Conservation (phyloP, 345 rosid genomes). For the Brassica cretica region DNA sequence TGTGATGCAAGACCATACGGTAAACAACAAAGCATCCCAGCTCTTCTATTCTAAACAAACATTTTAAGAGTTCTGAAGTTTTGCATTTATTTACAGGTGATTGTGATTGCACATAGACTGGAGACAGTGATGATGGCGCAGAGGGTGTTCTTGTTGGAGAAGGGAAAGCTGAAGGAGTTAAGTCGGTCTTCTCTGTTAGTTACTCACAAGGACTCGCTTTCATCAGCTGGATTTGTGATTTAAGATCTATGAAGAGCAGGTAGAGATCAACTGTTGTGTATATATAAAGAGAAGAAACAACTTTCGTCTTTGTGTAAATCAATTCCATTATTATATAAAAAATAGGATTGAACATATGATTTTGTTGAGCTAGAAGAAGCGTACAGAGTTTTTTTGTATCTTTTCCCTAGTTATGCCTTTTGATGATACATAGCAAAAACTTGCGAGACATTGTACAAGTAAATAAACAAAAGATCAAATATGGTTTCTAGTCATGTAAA, state of each 20-base stretch:
- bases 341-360: slow-evolving; percentile 34
- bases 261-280: background rate
- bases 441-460: slow-evolving; percentile 32
- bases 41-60: slow-evolving; percentile 7
- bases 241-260: slow-evolving; percentile 9
- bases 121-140: slow-evolving; percentile 87
- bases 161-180: slow-evolving; percentile 74
- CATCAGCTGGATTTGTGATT: slow-evolving; percentile 49
- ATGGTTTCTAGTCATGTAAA: slow-evolving; percentile 22
- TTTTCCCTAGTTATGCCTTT: slow-evolving; percentile 28
- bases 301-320: slow-evolving; percentile 11
- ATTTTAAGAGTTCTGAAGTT: background rate
- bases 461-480: slow-evolving; percentile 18
- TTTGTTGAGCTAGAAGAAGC: slow-evolving; percentile 29
- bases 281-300: background rate
- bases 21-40: slow-evolving; percentile 35
- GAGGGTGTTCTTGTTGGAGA: slow-evolving; percentile 60
- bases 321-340: slow-evolving; percentile 27
- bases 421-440: slow-evolving; percentile 28
- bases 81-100: slow-evolving; percentile 48
- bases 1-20: slow-evolving; percentile 79
- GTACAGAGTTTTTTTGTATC: slow-evolving; percentile 13
- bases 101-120: slow-evolving; percentile 87
- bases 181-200: slow-evolving; percentile 51
- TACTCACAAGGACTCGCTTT: slow-evolving; percentile 37